Evolutionary conservation across 176 grass and related monocot species (phyloP).

Genomic region (Rhynchospora tenuis): DNA sequence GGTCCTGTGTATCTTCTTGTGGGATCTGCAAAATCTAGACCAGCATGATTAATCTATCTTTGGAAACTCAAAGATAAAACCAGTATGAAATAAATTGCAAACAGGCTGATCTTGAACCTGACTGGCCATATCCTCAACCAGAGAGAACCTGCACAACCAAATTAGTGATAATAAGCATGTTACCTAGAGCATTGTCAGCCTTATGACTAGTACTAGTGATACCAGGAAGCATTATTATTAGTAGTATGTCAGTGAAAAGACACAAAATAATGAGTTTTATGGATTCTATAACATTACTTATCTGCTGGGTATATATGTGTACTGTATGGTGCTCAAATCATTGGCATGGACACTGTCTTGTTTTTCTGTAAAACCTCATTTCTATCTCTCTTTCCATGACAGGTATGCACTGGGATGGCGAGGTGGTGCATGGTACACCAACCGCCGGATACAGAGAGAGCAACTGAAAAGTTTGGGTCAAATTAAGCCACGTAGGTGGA

Average conservation of each 20-base stretch:
- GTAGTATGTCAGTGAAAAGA: neutral
- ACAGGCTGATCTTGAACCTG: neutral
- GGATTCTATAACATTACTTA: neutral
- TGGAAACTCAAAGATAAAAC: neutral
- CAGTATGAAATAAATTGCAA: neutral
- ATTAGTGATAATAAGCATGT: neutral
- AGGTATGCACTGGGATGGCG: slow-evolving; percentile 87
- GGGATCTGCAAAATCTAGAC: neutral
- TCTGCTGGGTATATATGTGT: neutral
- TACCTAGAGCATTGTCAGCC: neutral
- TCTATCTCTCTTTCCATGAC: neutral
- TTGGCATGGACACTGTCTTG: neutral
- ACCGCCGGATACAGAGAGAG: slow-evolving; percentile 52
- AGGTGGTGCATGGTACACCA: slow-evolving; percentile 63
- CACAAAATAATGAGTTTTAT: neutral
- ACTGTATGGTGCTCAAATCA: neutral
- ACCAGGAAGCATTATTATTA: neutral
- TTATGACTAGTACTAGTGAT: neutral
- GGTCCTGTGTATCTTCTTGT: neutral
- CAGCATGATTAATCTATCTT: neutral
- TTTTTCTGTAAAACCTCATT: neutral
- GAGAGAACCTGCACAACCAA: neutral
- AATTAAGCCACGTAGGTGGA: slow-evolving; percentile 57
- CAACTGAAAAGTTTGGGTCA: slow-evolving; percentile 76
- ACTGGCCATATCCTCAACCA: neutral